Conservation (phyloP, 805 yeast genomes). For the Kluyveromyces dobzhanskii region DNA sequence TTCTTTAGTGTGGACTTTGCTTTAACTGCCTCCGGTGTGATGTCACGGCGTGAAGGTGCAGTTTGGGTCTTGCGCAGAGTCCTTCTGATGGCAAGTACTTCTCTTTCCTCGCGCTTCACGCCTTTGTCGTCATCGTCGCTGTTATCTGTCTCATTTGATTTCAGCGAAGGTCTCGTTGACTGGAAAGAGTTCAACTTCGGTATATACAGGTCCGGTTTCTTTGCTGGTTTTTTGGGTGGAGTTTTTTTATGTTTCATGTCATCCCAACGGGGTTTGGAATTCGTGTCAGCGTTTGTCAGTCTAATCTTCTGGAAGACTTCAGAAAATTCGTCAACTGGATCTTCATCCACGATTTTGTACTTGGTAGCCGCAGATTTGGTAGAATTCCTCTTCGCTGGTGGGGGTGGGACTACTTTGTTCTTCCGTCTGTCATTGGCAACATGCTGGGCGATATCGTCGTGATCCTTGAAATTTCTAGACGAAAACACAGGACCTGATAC, state of each 20-base stretch:
- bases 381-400: too few species aligned
- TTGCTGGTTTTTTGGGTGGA: neutral
- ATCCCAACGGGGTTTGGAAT: neutral
- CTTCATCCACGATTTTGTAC: neutral
- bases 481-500: too few species aligned
- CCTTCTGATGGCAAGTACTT: neutral
- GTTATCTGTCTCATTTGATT: neutral
- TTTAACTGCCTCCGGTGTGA: constrained; percentile 4
- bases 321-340: neutral
- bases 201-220: neutral
- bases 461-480: too few species aligned
- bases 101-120: neutral
- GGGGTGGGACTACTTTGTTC: too few species aligned
- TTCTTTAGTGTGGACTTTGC: neutral
- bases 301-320: neutral
- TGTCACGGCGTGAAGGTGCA: constrained; percentile 1
- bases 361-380: too few species aligned
- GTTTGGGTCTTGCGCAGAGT: neutral
- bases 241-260: neutral
- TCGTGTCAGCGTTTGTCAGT: neutral
- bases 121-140: neutral
- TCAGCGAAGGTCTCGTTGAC: neutral
- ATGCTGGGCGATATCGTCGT: too few species aligned
- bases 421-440: too few species aligned
- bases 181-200: neutral